These are phyloP conservation scores for Pichia sp. DNA, from an alignment of 1,139 yeast genomes.

Conservation along the genomic window DNA sequence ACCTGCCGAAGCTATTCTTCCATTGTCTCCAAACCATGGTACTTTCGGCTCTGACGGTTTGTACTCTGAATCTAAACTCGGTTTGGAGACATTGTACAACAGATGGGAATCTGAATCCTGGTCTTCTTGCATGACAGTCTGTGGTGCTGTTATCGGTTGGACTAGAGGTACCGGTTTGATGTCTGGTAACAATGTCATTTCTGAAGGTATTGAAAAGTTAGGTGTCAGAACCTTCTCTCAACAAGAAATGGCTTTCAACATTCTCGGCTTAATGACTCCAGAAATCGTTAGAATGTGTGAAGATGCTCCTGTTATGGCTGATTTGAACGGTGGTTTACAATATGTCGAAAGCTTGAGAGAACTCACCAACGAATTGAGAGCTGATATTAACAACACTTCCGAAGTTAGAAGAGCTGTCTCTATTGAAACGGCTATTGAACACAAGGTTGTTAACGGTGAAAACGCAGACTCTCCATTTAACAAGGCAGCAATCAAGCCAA, in stretches of 20 bases:
- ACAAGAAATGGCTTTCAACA: constrained; percentile 98
- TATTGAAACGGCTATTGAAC: constrained; percentile 87
- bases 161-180: constrained; percentile 99
- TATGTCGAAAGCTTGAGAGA: constrained; percentile 88
- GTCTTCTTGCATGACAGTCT: constrained; percentile 87
- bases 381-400: constrained; percentile 74
- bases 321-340: constrained; percentile 97
- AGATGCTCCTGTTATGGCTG: constrained; percentile 93
- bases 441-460: constrained; percentile 86
- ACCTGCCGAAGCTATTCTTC: constrained; percentile 96
- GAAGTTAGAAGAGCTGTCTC: constrained; percentile 95
- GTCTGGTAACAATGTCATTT: constrained; percentile 95
- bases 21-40: constrained; percentile 98
- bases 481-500: constrained; percentile 73
- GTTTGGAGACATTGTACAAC: constrained; percentile 92
- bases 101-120: constrained; percentile 99
- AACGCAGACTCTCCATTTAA: constrained; percentile 81
- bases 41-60: constrained; percentile 97
- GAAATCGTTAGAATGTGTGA: constrained; percentile 82
- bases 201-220: constrained; percentile 91
- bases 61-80: constrained; percentile 94
- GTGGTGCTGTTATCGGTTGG: constrained; percentile 99
- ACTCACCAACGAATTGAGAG: constrained; percentile 73
- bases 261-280: constrained; percentile 89
- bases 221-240: constrained; percentile 98